Evolutionary conservation across 768 basidiomycete genomes (phyloP), one percentile per base, ranked within the genome.

Genomic region (Pulveroboletus sp.): DNA sequence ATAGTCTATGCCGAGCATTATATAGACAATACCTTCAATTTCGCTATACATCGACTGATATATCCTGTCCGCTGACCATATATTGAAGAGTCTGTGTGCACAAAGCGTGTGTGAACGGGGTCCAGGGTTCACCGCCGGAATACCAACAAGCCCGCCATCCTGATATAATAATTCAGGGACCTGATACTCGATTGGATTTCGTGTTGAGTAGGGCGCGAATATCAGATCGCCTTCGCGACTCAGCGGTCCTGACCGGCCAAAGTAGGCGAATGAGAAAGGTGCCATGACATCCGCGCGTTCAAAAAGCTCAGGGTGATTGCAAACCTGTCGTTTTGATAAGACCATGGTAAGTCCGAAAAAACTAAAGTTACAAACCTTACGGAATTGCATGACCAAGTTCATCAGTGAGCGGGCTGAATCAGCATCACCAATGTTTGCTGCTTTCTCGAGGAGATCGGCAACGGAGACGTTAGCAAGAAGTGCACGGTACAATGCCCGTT

Each of bases 371-470:
- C 69, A 26, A 47, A 89, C 92, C 77, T 99, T 99, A 58, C 96
- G 85, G 77, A 98, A 98, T 67, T 99, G 96, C 96, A 99, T 99
- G 54, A 99, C 96, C 52, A 99, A 79, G 69, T 98, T 99, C 95
- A 98, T 98, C 52, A 99, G 73, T 7, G 93, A 91, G 46, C 92
- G 85, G 45, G 93, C 92, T 28, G 90, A 91, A 57, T 93, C 90
- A 6, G 83, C 89, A 59, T 95, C 92, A 14, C 92, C 89, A 52
- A 92, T 82, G 57, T 89, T 89, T 4, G 90, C 85, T 9, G 96
- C 94, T 67, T 96, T 94, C 59, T 88, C 88, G 43, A 99, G 75
- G 32, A 99, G 81, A 64, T 98, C 96, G 14, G 91, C 82, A 46
- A 99, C 86, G 41, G 95, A 97, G 35, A 97, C 92, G 62, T 95